Conservation (phyloP, 2,329 filamentous ascomycete genomes). For the Trichoderma atroviride region DNA sequence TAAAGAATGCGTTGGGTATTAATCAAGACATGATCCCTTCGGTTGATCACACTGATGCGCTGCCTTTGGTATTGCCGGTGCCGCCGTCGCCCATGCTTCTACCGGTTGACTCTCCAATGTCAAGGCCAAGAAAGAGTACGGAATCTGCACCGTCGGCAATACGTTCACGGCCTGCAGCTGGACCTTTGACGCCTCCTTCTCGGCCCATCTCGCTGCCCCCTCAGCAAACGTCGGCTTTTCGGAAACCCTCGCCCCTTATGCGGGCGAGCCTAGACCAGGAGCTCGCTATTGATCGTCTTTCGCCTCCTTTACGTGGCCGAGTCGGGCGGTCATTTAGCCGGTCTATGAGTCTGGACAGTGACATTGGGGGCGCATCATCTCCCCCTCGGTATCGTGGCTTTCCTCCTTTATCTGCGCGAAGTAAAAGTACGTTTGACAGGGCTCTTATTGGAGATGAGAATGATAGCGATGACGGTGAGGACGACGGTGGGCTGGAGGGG, state of each 20-base stretch:
- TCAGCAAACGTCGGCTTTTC: slow-evolving; percentile 37
- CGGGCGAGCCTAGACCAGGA: slow-evolving; percentile 44
- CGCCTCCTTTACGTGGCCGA: slow-evolving; percentile 39
- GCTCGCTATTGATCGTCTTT: slow-evolving; percentile 43
- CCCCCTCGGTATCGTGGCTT: slow-evolving; percentile 42
- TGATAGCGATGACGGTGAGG: slow-evolving; percentile 32
- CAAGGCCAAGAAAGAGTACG: slow-evolving; percentile 29
- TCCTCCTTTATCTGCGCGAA: slow-evolving; percentile 42
- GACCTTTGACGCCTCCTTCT: slow-evolving; percentile 34
- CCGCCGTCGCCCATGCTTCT: slow-evolving; percentile 40
- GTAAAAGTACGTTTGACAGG: slow-evolving; percentile 36
- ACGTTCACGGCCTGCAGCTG: slow-evolving; percentile 6
- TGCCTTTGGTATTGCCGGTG: slow-evolving; percentile 26
- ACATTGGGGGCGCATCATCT: slow-evolving; percentile 23
- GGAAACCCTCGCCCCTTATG: slow-evolving; percentile 39
- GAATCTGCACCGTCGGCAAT: slow-evolving; percentile 35
- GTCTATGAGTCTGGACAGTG: slow-evolving; percentile 41
- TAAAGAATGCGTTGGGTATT: slow-evolving; percentile 42
- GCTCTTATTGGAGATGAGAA: slow-evolving; percentile 16
- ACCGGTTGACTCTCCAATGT: slow-evolving; percentile 33
- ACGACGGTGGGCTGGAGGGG: slow-evolving; percentile 35
- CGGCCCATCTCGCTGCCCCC: slow-evolving; percentile 37
- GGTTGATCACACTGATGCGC: not conserved
- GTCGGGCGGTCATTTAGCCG: slow-evolving; percentile 40
- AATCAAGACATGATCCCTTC: slow-evolving; percentile 26